Conservation (phyloP, 768 basidiomycete genomes). For the Leccinellum rugosiceps region DNA sequence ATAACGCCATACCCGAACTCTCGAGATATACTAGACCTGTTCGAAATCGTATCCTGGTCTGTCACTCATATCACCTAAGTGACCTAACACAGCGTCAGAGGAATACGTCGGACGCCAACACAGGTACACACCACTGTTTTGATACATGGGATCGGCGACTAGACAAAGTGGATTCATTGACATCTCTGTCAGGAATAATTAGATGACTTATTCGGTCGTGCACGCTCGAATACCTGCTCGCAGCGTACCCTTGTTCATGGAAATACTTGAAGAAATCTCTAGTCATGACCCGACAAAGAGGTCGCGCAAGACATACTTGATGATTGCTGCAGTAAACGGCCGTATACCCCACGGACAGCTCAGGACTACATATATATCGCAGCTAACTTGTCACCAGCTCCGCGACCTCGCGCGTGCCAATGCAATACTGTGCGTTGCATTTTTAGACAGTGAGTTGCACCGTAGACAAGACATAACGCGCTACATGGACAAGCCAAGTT, state of each 20-base stretch:
- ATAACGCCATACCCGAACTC: constrained; percentile 64
- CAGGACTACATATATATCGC: constrained; percentile 79
- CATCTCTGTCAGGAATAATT: neutral
- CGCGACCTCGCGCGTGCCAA: constrained; percentile 74
- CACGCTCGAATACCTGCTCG: constrained; percentile 86
- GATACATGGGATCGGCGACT: constrained; percentile 90
- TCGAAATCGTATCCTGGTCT: constrained; percentile 80
- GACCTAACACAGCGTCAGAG: constrained; percentile 36
- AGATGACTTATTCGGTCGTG: constrained; percentile 55
- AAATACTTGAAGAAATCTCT: constrained; percentile 51
- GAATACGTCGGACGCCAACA: neutral
- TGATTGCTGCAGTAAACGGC: constrained; percentile 91
- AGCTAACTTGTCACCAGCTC: constrained; percentile 71
- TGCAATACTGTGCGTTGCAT: constrained; percentile 46
- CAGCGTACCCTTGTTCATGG: constrained; percentile 78
- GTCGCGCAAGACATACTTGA: constrained; percentile 44
- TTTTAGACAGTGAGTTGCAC: neutral
- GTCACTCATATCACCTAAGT: constrained; percentile 79
- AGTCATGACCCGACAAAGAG: neutral
- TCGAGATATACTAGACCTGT: constrained; percentile 80
- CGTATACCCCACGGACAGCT: constrained; percentile 67
- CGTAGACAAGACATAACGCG: constrained; percentile 33
- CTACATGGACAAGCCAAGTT: constrained; percentile 77
- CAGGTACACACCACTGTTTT: constrained; percentile 61
- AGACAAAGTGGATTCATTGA: neutral